phyloP scores from a whole-genome alignment of 768 basidiomycete genomes.

The Candolleomyces aberdarensis region DNA sequence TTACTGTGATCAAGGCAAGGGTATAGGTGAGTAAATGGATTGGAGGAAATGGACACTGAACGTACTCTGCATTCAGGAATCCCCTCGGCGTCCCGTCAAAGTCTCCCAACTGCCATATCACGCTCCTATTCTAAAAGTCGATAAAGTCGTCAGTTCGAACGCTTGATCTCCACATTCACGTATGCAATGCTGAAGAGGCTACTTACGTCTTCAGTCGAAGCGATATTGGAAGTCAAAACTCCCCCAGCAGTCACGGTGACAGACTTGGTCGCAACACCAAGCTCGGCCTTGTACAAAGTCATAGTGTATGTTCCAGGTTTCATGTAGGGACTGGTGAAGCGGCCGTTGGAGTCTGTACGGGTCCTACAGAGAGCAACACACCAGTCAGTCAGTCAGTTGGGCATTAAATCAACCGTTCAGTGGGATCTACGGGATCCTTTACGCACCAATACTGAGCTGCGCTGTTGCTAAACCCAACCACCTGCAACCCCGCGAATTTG shows the following conservation, averaged over 20 bases:
- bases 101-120: slow-evolving; percentile 36
- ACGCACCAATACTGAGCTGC: slow-evolving; percentile 30
- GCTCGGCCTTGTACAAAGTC: slow-evolving; percentile 38
- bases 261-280: slow-evolving; percentile 24
- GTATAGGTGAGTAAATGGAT: neutral
- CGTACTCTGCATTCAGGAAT: slow-evolving; percentile 35
- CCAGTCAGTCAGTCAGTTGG: neutral
- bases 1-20: slow-evolving; percentile 17
- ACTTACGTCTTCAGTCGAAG: slow-evolving; percentile 26
- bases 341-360: slow-evolving; percentile 25
- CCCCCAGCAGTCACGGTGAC: slow-evolving; percentile 26
- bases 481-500: slow-evolving; percentile 13
- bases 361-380: slow-evolving; percentile 15
- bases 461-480: slow-evolving; percentile 27
- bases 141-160: no score
- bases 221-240: slow-evolving; percentile 26
- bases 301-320: slow-evolving; percentile 44
- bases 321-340: slow-evolving; percentile 38
- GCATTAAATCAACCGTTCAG: no score
- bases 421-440: neutral
- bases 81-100: slow-evolving; percentile 35
- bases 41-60: neutral
- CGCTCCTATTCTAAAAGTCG: no score
- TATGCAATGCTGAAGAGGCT: no score
- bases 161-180: no score